Conservation (phyloP, 306 rosid species). For the Neltuma alba region DNA sequence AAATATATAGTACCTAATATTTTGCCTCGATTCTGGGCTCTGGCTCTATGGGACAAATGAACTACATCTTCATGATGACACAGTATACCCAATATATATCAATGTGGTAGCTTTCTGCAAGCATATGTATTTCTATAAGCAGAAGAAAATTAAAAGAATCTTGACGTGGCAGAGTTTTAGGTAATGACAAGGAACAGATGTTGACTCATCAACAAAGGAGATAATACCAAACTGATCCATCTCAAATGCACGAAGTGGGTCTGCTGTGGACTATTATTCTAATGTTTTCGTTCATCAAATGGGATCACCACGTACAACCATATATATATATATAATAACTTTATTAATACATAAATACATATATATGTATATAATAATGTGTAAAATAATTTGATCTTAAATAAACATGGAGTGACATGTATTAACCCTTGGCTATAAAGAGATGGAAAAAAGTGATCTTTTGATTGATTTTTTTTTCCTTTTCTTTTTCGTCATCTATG, state of each 20-base stretch:
- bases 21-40: neutral
- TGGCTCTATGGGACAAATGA: neutral
- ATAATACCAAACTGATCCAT: conserved; percentile 82
- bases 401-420: conserved; percentile 29
- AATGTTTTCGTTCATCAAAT: conserved; percentile 70
- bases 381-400: neutral
- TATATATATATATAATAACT: neutral
- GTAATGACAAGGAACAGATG: conserved; percentile 89
- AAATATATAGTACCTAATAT: neutral
- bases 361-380: neutral
- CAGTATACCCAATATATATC: neutral
- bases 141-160: conserved; percentile 55
- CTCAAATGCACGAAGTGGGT: conserved; percentile 59
- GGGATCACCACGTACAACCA: conserved; percentile 37
- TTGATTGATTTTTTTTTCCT: conserved; percentile 3
- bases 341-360: too few species aligned
- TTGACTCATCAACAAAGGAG: conserved; percentile 83
- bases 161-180: conserved; percentile 77
- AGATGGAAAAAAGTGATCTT: conserved; percentile 13
- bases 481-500: conserved; percentile 29
- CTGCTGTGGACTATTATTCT: conserved; percentile 36
- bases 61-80: conserved; percentile 19
- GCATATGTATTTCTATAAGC: conserved; percentile 44
- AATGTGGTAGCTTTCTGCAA: conserved; percentile 6
- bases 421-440: neutral